Percentiles rank a stretch among this genome's conserved stretches.
Conservation (phyloP, 2,329 filamentous ascomycete genomes). For the Monilinia laxa region DNA sequence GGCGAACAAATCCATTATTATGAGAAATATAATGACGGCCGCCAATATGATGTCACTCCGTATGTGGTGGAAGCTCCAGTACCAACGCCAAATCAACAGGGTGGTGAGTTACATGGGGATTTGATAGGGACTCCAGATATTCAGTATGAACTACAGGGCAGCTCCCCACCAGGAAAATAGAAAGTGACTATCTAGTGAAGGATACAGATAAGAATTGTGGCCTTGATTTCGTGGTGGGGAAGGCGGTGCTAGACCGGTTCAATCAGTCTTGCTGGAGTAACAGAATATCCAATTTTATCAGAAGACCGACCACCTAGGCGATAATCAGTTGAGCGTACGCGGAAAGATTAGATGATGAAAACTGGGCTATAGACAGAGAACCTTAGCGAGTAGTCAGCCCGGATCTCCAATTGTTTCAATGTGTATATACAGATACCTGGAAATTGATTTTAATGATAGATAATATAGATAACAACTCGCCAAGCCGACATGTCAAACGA, state of each 20-base stretch:
- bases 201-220: background rate
- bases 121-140: background rate
- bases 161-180: background rate
- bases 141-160: background rate
- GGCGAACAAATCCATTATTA: background rate
- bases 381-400: background rate
- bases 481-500: no score
- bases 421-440: background rate
- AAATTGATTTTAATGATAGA: background rate
- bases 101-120: background rate
- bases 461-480: background rate
- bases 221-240: background rate
- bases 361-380: background rate
- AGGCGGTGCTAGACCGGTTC: fast-evolving
- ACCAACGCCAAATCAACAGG: background rate
- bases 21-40: background rate
- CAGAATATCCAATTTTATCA: background rate
- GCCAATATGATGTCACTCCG: background rate
- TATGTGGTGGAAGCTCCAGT: constrained; percentile 1
- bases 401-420: background rate
- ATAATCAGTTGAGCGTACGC: no score
- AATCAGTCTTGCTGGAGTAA: background rate
- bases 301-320: background rate
- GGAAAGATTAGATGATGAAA: background rate
- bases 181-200: no score